Conservation (phyloP, 495 filamentous ascomycete species). For the Cudoniella acicularis region DNA sequence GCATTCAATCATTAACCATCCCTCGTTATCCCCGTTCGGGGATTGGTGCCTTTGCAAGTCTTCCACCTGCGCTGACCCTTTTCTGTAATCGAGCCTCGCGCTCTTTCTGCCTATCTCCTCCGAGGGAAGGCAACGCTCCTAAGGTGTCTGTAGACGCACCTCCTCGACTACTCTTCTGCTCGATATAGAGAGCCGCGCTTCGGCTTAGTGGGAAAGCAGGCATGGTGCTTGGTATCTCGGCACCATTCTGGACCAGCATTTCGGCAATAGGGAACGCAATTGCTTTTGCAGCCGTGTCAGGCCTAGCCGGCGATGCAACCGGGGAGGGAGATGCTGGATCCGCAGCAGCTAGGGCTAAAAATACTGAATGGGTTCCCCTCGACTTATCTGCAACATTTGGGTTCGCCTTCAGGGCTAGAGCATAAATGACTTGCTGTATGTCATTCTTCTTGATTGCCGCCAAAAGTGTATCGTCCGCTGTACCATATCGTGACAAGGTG, state of each 20-base stretch:
- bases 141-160: slow-evolving; percentile 10
- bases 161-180: slow-evolving; percentile 62
- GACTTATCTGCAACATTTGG: slow-evolving; percentile 86
- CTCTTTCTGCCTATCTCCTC: slow-evolving; percentile 28
- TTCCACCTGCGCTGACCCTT: slow-evolving; percentile 58
- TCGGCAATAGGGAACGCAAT: slow-evolving; percentile 82
- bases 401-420: slow-evolving; percentile 80
- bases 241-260: slow-evolving; percentile 89
- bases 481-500: slow-evolving; percentile 70
- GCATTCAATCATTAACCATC: slow-evolving; percentile 15
- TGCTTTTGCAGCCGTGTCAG: slow-evolving; percentile 32
- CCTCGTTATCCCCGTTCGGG: slow-evolving; percentile 40
- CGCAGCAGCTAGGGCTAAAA: slow-evolving; percentile 89
- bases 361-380: slow-evolving; percentile 80
- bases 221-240: slow-evolving; percentile 70
- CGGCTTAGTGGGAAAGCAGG: slow-evolving; percentile 74
- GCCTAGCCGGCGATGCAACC: slow-evolving; percentile 24
- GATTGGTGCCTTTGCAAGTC: slow-evolving; percentile 54
- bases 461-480: slow-evolving; percentile 85
- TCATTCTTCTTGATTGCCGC: slow-evolving; percentile 93
- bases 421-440: slow-evolving; percentile 85
- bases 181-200: slow-evolving; percentile 77
- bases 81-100: slow-evolving; percentile 55
- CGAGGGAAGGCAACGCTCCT: slow-evolving; percentile 11
- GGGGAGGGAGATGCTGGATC: slow-evolving; percentile 74